Base-by-base conservation (phyloP, 2,329 filamentous ascomycete genomes). In the Venturia effusa region DNA sequence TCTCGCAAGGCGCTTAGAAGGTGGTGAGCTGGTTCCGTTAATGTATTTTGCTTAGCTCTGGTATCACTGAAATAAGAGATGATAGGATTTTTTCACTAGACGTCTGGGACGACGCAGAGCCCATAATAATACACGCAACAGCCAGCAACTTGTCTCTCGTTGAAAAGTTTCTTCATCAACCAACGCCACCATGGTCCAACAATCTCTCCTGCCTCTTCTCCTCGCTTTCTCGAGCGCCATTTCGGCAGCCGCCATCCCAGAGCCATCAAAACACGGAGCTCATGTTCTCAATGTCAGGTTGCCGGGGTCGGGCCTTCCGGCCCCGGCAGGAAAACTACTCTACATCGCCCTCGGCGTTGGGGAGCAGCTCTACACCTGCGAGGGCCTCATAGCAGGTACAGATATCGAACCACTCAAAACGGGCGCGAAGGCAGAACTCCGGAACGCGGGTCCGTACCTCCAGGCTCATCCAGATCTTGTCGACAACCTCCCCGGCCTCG, bases 351-450 rank as follows among this genome's bases (percentile, higher is more conserved):
- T 88, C 51, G 86, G 85, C 68, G 81, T 86, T 68, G 86, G 86
- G 64, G 82, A 86, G 69, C 86, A 88, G 70, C 88, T 88, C 80
- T 88, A 88, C 78, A 86, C 83, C 43, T 88, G 86, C 74, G 71
- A n/a, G n/a, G n/a, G n/a, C n/a, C n/a, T n/a, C n/a, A n/a, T n/a
- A n/a, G n/a, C n/a, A n/a, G n/a, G n/a, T n/a, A n/a, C n/a, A n/a
- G n/a, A n/a, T n/a, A n/a, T n/a, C n/a, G n/a, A n/a, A n/a, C n/a
- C n/a, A n/a, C n/a, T n/a, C n/a, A n/a, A n/a, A n/a, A 72, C 75
- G 24, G 84, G 84, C 57, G 84, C 84, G 59, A 76, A 85, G 30
- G 84, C 84, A 66, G 80, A 82, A 63, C 80, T 87, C 66, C 85
- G 84, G 79, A 83, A 87, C 69, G 75, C 80, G 67, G 81, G 79